Base-by-base conservation (phyloP, 2,329 filamentous ascomycete genomes). In the Sclerotinia subarctica region DNA sequence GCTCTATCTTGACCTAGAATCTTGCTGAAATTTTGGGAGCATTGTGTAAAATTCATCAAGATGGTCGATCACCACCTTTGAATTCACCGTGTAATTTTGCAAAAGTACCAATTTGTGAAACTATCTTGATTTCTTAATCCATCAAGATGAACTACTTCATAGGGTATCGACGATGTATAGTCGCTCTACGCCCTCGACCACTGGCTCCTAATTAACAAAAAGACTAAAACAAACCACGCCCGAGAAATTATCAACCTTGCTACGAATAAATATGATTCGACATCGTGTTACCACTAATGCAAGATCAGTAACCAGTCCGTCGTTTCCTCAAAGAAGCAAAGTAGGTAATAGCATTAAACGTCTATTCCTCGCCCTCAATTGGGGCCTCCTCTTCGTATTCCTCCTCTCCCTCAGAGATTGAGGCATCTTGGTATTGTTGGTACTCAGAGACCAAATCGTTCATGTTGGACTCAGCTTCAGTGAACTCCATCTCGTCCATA, bases 401-500 rank as follows among this genome's bases (percentile, higher is more conserved):
- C 84, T 97, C 94, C 84, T 98, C 94, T 77, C 93, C 94, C 84
- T 99, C 95, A 71, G 95, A 96, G 82, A 97, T 88, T 78, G 92
- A 92, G 80, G 95, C 95, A 82, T 99, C 95, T 89, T 99, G 95
- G 90, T 99, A 99, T 84, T 99, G 95, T 89, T 98, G 95, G 87
- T 99, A 99, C 84, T 99, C 95, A 71, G 93, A 96, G 78, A 99
- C 94, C 80, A 99, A 86, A 83, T 99, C 95, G 87, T 99, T 98
- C 95, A 99, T 98, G 88, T 99, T 99, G 84, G 92, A 96, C 90
- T 99, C 95, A 77, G 95, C 95, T 88, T 99, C 95, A 80, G 95
- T 99, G 87, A 99, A 99, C 86, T 99, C 95, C 95, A 99, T 98
- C 90, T 99, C 95, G 84, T 99, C 95, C 95, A 99, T 99, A 85